Evolutionary conservation across 768 basidiomycete species (phyloP), one percentile per base, ranked within the genome.

Genomic region (Termitomyces sp.): DNA sequence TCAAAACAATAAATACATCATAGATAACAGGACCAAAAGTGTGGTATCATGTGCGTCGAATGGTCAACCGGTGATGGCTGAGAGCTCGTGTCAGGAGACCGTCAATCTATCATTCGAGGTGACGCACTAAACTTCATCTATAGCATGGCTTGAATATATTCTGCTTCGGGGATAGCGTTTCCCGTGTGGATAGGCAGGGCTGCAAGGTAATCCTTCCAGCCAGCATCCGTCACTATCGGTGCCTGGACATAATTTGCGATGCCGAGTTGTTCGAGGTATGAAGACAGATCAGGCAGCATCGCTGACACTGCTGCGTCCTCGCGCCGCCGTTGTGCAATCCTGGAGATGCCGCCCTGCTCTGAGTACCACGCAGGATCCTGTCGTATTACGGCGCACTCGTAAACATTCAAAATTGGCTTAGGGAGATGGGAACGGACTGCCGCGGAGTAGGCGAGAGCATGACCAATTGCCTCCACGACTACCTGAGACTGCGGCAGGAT

Each of bases 361-460:
- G 76, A 72, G 62, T 83, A 83, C 83, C 83, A 85, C 7, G 81
- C 79, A 40, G 79, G 69, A 58, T 84, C 82, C 58, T 74, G 74
- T 54, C 77, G 71, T 51, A 84, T 75, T 37, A 77, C 73, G 5
- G 75, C 72, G 51, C 74, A 76, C 61, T 79, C 81, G 63, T 81
- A 86, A 8, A 85, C 64, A 53, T 83, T 80, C 32, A 85, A 68
- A 28, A 87, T 71, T 17, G 74, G 71, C 59, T 71, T 67, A 2
- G 78, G 77, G 28, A 84, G 62, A 3, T 70, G 72, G 12, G 71
- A 69, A 34, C 69, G 68, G 43, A 76, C 55, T 17, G 76, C 83
- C 17, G 79, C 78, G 6, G 81, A 78, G 62, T 84, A 84, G 2
- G 84, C 81, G 41, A 82, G 70, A 15, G 82, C 78, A 62, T 85